Evolutionary conservation across 192 early-diverging fungal species (phyloP).

Genomic region (Coemansia brasiliensis): DNA sequence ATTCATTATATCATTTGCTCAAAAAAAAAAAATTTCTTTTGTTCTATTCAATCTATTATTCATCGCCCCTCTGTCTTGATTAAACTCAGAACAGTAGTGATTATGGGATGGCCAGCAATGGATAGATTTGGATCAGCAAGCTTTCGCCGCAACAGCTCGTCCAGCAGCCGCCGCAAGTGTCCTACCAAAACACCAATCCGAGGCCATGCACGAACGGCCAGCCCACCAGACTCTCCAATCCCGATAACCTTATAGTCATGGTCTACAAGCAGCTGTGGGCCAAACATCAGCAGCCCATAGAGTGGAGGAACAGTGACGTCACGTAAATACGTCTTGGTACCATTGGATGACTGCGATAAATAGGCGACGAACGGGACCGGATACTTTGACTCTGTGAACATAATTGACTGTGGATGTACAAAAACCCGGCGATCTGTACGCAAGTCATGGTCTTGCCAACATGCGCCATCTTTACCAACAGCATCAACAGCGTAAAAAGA

Average conservation of each 20-base stretch:
- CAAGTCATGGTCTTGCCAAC: conserved; percentile 28
- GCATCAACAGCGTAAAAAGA: conserved; percentile 65
- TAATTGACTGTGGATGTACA: conserved; percentile 79
- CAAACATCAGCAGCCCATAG: conserved; percentile 80
- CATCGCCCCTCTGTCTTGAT: conserved; percentile 32
- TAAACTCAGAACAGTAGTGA: conserved; percentile 24
- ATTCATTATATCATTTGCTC: too few relatives aligned
- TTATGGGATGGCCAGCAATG: conserved; percentile 40
- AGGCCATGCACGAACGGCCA: conserved; percentile 73
- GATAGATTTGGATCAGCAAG: conserved; percentile 66
- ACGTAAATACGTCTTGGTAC: conserved; percentile 51
- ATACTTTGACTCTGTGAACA: conserved; percentile 64
- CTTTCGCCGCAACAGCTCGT: conserved; percentile 69
- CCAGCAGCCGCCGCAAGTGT: conserved; percentile 70
- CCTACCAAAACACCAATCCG: conserved; percentile 73
- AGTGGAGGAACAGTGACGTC: conserved; percentile 63
- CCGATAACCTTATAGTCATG: conserved; percentile 64
- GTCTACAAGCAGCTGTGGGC: conserved; percentile 69
- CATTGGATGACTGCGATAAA: conserved; percentile 56
- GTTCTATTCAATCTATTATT: background rate
- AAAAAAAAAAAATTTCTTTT: too few relatives aligned
- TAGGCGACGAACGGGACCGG: conserved; percentile 69
- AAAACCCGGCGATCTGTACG: conserved; percentile 67
- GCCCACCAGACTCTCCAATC: conserved; percentile 58
- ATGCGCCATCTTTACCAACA: background rate